Evolutionary conservation across 306 rosid genomes (phyloP), one percentile per base, ranked within the genome.

Genomic region (Sechiopsis laciniata): DNA sequence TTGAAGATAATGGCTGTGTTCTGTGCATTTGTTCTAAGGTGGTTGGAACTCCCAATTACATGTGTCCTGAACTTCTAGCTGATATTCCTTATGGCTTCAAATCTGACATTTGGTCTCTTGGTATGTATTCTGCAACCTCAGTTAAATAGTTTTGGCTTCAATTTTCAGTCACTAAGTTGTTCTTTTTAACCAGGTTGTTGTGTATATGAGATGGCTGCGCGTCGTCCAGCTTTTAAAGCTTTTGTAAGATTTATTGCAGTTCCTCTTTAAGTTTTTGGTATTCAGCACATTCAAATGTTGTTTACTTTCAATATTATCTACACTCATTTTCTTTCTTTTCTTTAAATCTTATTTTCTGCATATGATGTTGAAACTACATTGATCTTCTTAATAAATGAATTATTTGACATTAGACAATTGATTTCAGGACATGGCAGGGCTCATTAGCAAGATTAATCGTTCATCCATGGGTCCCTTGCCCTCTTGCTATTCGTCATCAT

Each of bases 1-100:
- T 11, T 63, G 74, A 70, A 71, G 52, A 71, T 71, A 56, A 56
- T 57, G 14, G 51, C 16, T 11, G 45, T 11, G 35, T 56, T 45
- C 55, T 51, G 5, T 81, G 67, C 57, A 40, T 68, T 32, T 56
- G 35, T 76, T 19, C 55, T 65, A 87, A 95, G 99, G 99, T 95
- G 48, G 99, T 95, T 10, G 99, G 99, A 81, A 95, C 99, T 82
- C 99, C 99, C 35, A 95, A 95, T 82, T 95, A 95, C 80, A 95
- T 95, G 99, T 95, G 99, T 83, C 99, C 99, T 69, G 99, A 95
- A 87, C 91, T 95, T 71, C 95, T 95, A 75, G 97, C 99, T 5
- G 99, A 95, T 82, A 95, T 95, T 81, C 99, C 99, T 12, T 95
- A 95, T 72, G 99, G 99, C 78, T 95, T 95, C 83, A 95, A 95